These are phyloP conservation scores for Neophaeococcomyces aloes DNA, from an alignment of 2,329 filamentous ascomycete species.

Conservation along the genomic window DNA sequence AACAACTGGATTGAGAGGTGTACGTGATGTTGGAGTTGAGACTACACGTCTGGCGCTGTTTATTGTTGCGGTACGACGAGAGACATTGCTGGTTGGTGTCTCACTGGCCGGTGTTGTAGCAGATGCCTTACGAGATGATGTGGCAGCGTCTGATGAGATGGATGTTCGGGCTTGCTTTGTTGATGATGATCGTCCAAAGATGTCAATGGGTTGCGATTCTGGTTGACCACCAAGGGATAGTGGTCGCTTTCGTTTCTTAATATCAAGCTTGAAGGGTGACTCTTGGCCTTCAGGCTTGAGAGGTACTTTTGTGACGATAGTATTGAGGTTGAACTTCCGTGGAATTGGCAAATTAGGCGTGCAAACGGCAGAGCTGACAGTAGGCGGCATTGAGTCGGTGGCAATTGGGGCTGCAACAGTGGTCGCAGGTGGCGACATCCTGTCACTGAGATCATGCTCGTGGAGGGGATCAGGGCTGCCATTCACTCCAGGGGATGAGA, in stretches of 20 bases:
- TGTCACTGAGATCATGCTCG: background rate
- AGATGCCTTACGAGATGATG: background rate
- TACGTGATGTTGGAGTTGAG: constrained; percentile 9
- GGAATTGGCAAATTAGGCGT: constrained; percentile 4
- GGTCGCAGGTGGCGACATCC: background rate
- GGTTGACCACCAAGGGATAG: constrained; percentile 34
- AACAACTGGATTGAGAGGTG: constrained; percentile 15
- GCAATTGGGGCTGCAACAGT: background rate
- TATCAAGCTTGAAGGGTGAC: constrained; percentile 35
- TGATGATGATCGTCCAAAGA: background rate
- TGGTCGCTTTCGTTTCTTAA: constrained; percentile 31
- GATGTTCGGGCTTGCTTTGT: constrained; percentile 2
- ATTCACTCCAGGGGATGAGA: background rate
- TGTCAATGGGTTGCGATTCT: background rate
- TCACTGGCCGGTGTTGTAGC: constrained; percentile 11
- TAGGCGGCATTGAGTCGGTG: too few species aligned
- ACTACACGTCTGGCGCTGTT: constrained; percentile 13
- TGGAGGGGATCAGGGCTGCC: background rate
- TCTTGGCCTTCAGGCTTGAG: constrained; percentile 53
- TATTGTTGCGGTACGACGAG: background rate
- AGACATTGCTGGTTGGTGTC: constrained; percentile 8
- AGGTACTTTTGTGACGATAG: constrained; percentile 61
- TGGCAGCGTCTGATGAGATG: background rate
- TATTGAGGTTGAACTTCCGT: constrained; percentile 41
- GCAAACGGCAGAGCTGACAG: too few species aligned